Base-by-base conservation (phyloP, 1,284 basidiomycete genomes). In the Ceratobasidium sp. region DNA sequence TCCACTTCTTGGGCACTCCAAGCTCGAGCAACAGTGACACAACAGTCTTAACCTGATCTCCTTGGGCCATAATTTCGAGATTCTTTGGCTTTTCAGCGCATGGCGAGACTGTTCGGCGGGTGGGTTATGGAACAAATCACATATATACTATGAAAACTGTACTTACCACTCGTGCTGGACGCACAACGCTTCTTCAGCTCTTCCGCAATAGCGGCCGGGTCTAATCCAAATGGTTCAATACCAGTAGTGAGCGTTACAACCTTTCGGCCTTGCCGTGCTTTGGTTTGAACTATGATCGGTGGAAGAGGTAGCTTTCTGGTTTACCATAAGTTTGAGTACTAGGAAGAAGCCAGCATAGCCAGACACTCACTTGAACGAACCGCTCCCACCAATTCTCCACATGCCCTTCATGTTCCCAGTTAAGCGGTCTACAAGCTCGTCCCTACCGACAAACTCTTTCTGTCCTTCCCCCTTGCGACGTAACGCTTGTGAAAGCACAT, bases 1-100 rank as follows among this genome's bases (percentile, higher is more conserved):
- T 92, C 92, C 93, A 96, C 82, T 88, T 89, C 86, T 92, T 93
- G 28, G 95, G 94, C 53, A 97, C 89, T 0, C 95, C 94, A 79
- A 89, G 90, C 42, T 86, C 88, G 1, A 89, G 83, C 56, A 97
- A 84, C 79, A 94, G 89, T 12, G 93, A 92, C 18, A 87, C 87
- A 18, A 95, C 91, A 0, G 88, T 86, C 81, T 90, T 90, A 63
- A 89, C 86, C 83, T 97, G 95, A 80, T 93, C 93, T 0, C 95
- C 95, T 84, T 96, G 95, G 0, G 96, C 91, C 82, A 94, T 87
- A 6, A 96, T 91, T 82, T 96, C 93, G 75, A 90, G 23, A 83
- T 2, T 88, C 89, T 87, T 83, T 81, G 89, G 91, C 0, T 92
- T 91, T 1, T 80, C 82, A 0, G 86, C 86, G 9, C 89, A 79